Percentiles rank a stretch among this genome's conserved stretches.
Conservation (phyloP, 495 filamentous ascomycete genomes). For the Podospora pseudocomata region DNA sequence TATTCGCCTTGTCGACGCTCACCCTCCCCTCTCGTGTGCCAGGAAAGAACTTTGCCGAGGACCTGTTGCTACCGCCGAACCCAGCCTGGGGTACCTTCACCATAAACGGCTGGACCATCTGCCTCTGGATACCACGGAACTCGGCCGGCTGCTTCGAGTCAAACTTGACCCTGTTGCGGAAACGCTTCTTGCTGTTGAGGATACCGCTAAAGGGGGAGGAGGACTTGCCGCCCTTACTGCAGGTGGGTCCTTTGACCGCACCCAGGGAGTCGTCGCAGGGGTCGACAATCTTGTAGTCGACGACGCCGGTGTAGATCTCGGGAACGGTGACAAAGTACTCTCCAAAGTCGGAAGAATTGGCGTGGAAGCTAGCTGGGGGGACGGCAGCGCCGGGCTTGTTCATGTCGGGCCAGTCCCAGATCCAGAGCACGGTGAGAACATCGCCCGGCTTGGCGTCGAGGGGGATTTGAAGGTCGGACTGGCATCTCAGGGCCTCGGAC, state of each 20-base stretch:
- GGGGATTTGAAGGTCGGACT: constrained; percentile 71
- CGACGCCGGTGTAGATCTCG: constrained; percentile 78
- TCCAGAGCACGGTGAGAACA: constrained; percentile 79
- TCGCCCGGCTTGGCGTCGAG: constrained; percentile 45
- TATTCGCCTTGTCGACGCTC: constrained; percentile 13
- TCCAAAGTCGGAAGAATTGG: constrained; percentile 38
- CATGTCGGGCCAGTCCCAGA: constrained; percentile 79
- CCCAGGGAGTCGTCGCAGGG: constrained; percentile 33
- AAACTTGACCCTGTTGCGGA: constrained; percentile 24
- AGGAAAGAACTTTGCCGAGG: neutral
- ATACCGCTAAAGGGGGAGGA: neutral
- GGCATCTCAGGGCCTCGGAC: constrained; percentile 63
- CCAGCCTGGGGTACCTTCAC: constrained; percentile 32
- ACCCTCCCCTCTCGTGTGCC: constrained; percentile 18
- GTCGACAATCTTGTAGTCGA: constrained; percentile 63
- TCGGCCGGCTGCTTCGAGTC: constrained; percentile 22
- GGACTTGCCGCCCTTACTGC: constrained; percentile 15
- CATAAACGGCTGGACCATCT: constrained; percentile 37
- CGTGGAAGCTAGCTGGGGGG: constrained; percentile 25
- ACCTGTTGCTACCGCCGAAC: neutral
- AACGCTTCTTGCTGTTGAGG: neutral
- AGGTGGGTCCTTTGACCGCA: constrained; percentile 26
- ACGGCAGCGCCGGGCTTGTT: constrained; percentile 28
- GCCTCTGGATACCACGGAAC: constrained; percentile 31
- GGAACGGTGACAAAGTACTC: constrained; percentile 45